Conservation (phyloP, 108 stramenopile genomes). For the Nitzschia sp. region DNA sequence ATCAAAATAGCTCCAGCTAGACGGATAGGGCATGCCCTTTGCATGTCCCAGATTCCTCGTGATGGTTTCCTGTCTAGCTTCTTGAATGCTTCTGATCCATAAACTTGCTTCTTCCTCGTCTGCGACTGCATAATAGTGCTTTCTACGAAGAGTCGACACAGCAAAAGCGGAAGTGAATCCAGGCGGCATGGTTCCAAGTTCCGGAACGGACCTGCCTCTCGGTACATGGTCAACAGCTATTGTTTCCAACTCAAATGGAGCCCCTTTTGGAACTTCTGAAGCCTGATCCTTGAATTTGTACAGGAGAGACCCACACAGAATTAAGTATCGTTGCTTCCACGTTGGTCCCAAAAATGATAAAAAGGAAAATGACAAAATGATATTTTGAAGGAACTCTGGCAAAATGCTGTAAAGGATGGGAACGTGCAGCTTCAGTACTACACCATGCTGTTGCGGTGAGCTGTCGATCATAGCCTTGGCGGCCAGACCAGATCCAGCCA, state of each 20-base stretch:
- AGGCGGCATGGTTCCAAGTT: conserved; percentile 34
- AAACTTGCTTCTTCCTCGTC: conserved; percentile 58
- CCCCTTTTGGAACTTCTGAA: conserved; percentile 60
- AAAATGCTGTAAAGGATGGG: conserved; percentile 62
- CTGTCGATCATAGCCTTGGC: conserved; percentile 51
- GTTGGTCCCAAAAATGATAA: conserved; percentile 50
- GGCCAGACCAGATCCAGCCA: conserved; percentile 38
- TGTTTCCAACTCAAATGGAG: conserved; percentile 55
- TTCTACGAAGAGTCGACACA: conserved; percentile 60
- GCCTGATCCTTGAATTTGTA: conserved; percentile 69
- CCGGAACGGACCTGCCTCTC: not conserved
- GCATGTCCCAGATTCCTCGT: conserved; percentile 82
- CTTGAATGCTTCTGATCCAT: conserved; percentile 66
- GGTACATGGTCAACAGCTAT: conserved; percentile 32
- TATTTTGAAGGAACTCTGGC: conserved; percentile 47
- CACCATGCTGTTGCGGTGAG: conserved; percentile 64
- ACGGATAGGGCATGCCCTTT: conserved; percentile 60
- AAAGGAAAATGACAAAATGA: conserved; percentile 42
- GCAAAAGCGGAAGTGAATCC: conserved; percentile 50
- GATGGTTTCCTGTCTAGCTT: conserved; percentile 65
- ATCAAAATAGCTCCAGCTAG: conserved; percentile 66
- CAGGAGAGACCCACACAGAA: conserved; percentile 74
- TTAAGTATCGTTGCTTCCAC: conserved; percentile 74
- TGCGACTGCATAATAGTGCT: conserved; percentile 69
- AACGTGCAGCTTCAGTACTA: conserved; percentile 67